Evolutionary conservation across 352 stramenopile species (phyloP).

Genomic region (Globisporangium spiculum): DNA sequence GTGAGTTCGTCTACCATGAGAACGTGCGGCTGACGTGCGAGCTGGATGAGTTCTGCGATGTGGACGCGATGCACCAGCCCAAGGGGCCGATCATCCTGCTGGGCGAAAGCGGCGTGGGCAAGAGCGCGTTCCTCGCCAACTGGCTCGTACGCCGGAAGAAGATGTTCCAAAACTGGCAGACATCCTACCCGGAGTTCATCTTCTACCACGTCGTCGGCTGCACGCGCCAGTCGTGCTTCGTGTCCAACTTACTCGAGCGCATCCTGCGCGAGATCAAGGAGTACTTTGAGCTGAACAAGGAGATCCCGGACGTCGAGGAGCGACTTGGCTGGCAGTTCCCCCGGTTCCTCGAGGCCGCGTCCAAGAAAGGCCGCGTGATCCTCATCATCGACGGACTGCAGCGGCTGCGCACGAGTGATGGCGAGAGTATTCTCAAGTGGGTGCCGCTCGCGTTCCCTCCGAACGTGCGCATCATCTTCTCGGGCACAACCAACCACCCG

Average conservation of each 20-base stretch:
- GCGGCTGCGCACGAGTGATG: conserved; percentile 77
- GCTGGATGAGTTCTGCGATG: conserved; percentile 82
- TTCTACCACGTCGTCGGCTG: conserved; percentile 91
- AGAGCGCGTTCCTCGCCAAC: conserved; percentile 76
- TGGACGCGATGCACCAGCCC: conserved; percentile 80
- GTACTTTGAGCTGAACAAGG: conserved; percentile 89
- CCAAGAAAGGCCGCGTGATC: conserved; percentile 88
- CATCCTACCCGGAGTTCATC: conserved; percentile 81
- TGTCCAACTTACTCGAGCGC: conserved; percentile 84
- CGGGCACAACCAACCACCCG: conserved; percentile 52
- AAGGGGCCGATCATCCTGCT: conserved; percentile 75
- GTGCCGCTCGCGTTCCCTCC: conserved; percentile 83
- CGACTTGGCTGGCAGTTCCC: conserved; percentile 90
- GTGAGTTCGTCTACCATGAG: conserved; percentile 77
- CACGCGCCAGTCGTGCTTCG: conserved; percentile 79
- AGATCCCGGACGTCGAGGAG: conserved; percentile 82
- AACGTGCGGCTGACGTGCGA: conserved; percentile 59
- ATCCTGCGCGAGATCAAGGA: conserved; percentile 88
- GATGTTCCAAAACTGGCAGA: conserved; percentile 85
- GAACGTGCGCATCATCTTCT: conserved; percentile 88
- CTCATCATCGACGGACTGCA: conserved; percentile 91
- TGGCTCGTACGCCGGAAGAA: conserved; percentile 82
- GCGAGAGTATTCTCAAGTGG: conserved; percentile 91
- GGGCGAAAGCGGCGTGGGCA: conserved; percentile 70
- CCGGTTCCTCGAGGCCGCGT: conserved; percentile 85